Base-by-base conservation (phyloP, 257 asterid species). In the Paulownia fortunei region DNA sequence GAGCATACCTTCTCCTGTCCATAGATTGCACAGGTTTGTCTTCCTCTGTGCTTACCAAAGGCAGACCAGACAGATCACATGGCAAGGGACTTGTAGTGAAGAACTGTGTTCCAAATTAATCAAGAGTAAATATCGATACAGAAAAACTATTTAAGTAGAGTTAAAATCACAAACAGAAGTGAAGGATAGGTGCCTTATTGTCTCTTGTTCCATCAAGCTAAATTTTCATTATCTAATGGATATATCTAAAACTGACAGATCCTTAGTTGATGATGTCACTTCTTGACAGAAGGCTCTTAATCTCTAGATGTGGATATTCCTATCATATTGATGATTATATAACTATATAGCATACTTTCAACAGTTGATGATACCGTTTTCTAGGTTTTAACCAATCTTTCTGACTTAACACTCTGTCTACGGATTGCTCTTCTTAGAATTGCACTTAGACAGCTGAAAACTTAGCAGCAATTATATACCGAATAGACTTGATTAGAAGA, bases 41-140 rank as follows among this genome's bases (percentile, higher is more conserved):
- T 9, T 78, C 88, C 36, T 66, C 83, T 0, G 30, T 69, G 74
- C 61, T 63, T 16, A 86, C 82, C 51, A 63, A 58, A 5, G 94
- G 90, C 47, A 90, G 69, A 83, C 81, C 89, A 3, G 86, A 82
- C 44, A 80, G 82, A 24, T 81, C 85, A 76, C 97, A 87, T 26
- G 98, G 85, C 85, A 88, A 77, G 34, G 97, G 96, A 68, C 84
- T 82, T 18, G 86, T 68, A 30, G 41, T 76, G 79, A 93, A 93
- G 85, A 91, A 91, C 97, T 91, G 90, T 21, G 49, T 51, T 13
- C 46, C 64, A 76, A 70, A 46, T 32, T n/a, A 4, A 58, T 39
- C 52, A 27, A 27, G 36, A 59, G 39, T 70, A 78, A 16, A 39
- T 18, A 5, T 1, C 5, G 1, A 68, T 3, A 10, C 4, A 24